Evolutionary conservation across 2,329 filamentous ascomycete genomes (phyloP).

Genomic region (Penicillium sp.): DNA sequence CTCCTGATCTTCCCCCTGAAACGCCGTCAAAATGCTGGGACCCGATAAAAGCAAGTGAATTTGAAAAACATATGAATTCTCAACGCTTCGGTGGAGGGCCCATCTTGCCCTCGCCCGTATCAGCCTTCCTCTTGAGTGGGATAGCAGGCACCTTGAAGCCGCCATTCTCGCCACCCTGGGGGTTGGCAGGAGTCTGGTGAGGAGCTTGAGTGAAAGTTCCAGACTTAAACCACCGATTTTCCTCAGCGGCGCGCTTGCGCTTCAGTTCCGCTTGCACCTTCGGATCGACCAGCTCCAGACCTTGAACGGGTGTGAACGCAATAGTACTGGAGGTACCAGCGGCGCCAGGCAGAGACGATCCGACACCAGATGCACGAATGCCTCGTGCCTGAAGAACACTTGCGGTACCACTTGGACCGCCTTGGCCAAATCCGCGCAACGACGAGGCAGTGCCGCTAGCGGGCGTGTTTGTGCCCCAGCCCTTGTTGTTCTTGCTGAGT

Average conservation of each 20-base stretch:
- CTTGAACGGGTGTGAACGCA: constrained; percentile 91
- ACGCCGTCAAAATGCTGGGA: constrained; percentile 21
- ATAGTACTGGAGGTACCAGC: constrained; percentile 80
- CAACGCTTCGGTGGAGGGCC: constrained; percentile 39
- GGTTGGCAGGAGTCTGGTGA: constrained; percentile 23
- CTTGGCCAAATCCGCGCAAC: constrained; percentile 71
- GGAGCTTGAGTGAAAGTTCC: constrained; percentile 93
- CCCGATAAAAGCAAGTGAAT: constrained; percentile 8
- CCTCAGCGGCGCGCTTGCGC: constrained; percentile 87
- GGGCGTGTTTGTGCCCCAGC: constrained; percentile 73
- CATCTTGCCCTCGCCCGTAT: constrained; percentile 61
- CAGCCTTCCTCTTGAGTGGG: constrained; percentile 70
- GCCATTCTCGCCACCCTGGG: constrained; percentile 47
- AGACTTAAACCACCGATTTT: constrained; percentile 94
- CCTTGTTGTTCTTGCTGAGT: constrained; percentile 90
- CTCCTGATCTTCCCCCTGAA: constrained; percentile 11
- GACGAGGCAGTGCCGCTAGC: constrained; percentile 68
- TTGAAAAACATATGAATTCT: constrained; percentile 3
- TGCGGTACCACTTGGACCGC: constrained; percentile 58
- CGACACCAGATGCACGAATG: constrained; percentile 77
- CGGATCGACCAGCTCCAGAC: constrained; percentile 90
- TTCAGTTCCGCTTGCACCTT: constrained; percentile 84
- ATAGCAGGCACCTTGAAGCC: constrained; percentile 81
- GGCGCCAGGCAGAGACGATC: constrained; percentile 62
- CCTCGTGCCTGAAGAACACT: constrained; percentile 74